These are phyloP conservation scores for Crithidia acanthocephali DNA, from an alignment of 208 protist species.

Conservation along the genomic window DNA sequence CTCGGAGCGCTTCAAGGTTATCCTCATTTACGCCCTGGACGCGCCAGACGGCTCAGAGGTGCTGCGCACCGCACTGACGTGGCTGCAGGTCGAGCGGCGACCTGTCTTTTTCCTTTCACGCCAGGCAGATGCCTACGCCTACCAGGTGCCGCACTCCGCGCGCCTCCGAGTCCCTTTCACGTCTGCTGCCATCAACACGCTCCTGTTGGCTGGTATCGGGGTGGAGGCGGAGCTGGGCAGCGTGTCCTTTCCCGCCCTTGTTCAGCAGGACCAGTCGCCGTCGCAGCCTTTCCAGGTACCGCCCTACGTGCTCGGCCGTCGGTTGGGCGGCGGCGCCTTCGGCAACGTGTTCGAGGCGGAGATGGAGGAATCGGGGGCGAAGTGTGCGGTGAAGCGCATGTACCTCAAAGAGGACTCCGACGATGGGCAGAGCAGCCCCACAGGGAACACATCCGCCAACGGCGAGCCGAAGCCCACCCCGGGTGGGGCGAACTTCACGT, in stretches of 20 bases:
- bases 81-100: conserved; percentile 45
- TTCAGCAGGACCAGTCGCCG: conserved; percentile 18
- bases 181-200: conserved; percentile 34
- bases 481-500: background rate
- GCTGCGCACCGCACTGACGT: conserved; percentile 45
- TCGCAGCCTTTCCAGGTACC: conserved; percentile 52
- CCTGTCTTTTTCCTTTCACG: conserved; percentile 71
- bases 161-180: conserved; percentile 59
- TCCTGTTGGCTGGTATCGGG: conserved; percentile 56
- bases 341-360: conserved; percentile 88
- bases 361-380: conserved; percentile 60
- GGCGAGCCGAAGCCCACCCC: background rate
- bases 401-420: conserved; percentile 63
- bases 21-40: conserved; percentile 68
- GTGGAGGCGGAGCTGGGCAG: conserved; percentile 48
- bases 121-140: conserved; percentile 23
- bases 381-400: conserved; percentile 88
- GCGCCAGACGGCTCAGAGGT: conserved; percentile 31
- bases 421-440: conserved; percentile 21
- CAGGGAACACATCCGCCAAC: conserved; percentile 10
- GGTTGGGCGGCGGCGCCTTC: conserved; percentile 78
- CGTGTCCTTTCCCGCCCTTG: conserved; percentile 21
- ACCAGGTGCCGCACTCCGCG: conserved; percentile 33
- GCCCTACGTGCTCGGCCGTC: conserved; percentile 72
- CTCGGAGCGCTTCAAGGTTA: conserved; percentile 65